Percentiles rank a stretch among this genome's conserved stretches.
These are phyloP conservation scores for Zalerion maritima DNA, from an alignment of 495 filamentous ascomycete species.

Conservation along the genomic window DNA sequence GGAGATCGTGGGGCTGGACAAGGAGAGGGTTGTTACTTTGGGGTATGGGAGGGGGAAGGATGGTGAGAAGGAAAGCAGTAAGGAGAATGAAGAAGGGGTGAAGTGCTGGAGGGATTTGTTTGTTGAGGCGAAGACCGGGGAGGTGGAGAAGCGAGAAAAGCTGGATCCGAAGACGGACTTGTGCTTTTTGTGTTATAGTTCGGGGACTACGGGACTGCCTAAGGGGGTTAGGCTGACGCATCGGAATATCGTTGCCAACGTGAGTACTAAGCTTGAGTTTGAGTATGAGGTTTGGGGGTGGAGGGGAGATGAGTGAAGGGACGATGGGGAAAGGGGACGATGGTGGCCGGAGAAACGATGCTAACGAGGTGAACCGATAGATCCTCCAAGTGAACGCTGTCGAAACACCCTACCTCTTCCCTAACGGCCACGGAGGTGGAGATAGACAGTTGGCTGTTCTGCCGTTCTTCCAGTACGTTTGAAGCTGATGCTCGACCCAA, in stretches of 20 bases:
- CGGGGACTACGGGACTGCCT: constrained; percentile 81
- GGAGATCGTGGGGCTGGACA: constrained; percentile 46
- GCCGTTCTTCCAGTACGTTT: constrained; percentile 93
- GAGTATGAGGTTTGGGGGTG: constrained; percentile 1
- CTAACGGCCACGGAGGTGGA: constrained; percentile 47
- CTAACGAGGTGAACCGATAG: too few species aligned
- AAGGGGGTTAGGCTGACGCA: constrained; percentile 92
- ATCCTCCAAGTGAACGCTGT: constrained; percentile 32
- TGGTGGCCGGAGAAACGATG: too few species aligned
- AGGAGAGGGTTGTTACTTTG: too few species aligned
- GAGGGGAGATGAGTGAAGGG: too few species aligned
- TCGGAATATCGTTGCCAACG: constrained; percentile 64
- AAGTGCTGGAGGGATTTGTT: too few species aligned
- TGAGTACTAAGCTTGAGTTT: constrained; percentile 25
- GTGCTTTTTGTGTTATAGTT: constrained; percentile 64
- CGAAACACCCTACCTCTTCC: constrained; percentile 45
- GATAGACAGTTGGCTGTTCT: constrained; percentile 67
- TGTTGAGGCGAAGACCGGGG: too few species aligned
- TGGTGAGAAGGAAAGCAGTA: constrained; percentile 29
- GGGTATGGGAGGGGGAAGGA: constrained; percentile 22
- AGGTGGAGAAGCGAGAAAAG: constrained; percentile 20
- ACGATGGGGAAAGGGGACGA: too few species aligned
- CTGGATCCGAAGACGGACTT: constrained; percentile 42
- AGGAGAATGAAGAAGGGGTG: too few species aligned
- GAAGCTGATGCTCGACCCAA: too few species aligned